Evolutionary conservation across 345 rosid species (phyloP).

Genomic region (Aethionema arabicum): DNA sequence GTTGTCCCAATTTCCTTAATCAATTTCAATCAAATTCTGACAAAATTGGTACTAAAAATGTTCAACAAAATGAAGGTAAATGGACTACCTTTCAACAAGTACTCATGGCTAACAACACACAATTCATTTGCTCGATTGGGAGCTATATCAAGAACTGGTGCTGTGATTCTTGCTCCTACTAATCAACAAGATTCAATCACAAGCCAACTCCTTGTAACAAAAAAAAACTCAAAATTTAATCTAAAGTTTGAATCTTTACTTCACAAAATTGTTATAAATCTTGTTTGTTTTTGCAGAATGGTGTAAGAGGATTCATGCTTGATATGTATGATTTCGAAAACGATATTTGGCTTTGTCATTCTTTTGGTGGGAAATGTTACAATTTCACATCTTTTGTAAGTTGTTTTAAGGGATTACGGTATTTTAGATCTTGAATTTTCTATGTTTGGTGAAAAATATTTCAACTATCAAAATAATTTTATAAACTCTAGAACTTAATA

Average conservation of each 20-base stretch:
- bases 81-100: constrained; percentile 69
- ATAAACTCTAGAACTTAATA: no score
- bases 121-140: constrained; percentile 66
- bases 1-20: constrained; percentile 30
- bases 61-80: constrained; percentile 39
- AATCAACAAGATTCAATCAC: constrained; percentile 87
- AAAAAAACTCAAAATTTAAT: background rate
- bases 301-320: constrained; percentile 90
- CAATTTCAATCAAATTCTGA: background rate
- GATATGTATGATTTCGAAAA: constrained; percentile 85
- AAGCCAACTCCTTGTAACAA: constrained; percentile 65
- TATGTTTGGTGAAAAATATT: no score
- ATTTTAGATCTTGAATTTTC: no score
- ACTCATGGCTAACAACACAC: constrained; percentile 96
- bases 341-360: constrained; percentile 90
- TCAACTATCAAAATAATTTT: no score
- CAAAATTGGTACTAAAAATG: background rate
- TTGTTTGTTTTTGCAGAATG: constrained; percentile 59
- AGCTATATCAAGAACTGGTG: constrained; percentile 56
- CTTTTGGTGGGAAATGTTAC: constrained; percentile 62
- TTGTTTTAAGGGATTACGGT: no score
- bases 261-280: background rate
- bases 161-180: constrained; percentile 51
- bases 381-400: constrained; percentile 87
- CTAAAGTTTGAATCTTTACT: constrained; percentile 12